These are phyloP conservation scores for Chamaecyparis obtusa DNA, from an alignment of 75 land plant species.

Conservation along the genomic window DNA sequence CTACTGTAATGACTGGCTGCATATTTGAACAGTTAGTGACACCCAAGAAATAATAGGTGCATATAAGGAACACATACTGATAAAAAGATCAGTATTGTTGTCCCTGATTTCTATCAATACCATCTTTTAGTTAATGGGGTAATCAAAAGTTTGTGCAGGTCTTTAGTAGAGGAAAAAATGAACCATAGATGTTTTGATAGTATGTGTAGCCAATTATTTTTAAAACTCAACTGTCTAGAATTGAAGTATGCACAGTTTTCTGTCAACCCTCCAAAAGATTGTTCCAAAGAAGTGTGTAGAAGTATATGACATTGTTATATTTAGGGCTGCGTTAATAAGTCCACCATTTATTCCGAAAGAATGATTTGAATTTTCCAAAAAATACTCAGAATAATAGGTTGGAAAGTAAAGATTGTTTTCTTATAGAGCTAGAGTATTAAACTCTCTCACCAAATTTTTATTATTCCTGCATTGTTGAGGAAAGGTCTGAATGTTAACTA, in stretches of 20 bases:
- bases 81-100: slow-evolving; percentile 50
- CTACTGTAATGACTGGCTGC: slow-evolving; percentile 73
- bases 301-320: slow-evolving; percentile 69
- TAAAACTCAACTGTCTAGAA: background rate
- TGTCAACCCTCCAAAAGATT: slow-evolving; percentile 70
- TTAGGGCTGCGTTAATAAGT: slow-evolving; percentile 88
- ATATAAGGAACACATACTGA: slow-evolving; percentile 76
- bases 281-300: slow-evolving; percentile 74
- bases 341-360: slow-evolving; percentile 74
- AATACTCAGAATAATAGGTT: slow-evolving; percentile 41
- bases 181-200: background rate
- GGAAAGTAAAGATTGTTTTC: slow-evolving; percentile 63
- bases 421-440: slow-evolving; percentile 50
- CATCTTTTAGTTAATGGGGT: background rate
- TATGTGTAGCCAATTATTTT: background rate
- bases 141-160: background rate
- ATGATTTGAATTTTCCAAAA: slow-evolving; percentile 58
- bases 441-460: slow-evolving; percentile 48
- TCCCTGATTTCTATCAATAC: slow-evolving; percentile 60
- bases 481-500: background rate
- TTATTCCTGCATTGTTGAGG: slow-evolving; percentile 35
- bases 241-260: slow-evolving; percentile 32
- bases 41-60: slow-evolving; percentile 73
- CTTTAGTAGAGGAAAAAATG: background rate
- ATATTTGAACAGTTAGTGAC: slow-evolving; percentile 61